Percentiles rank a stretch among this genome's conserved stretches.
These are phyloP conservation scores for Deinandra increscens DNA, from an alignment of 129 eudicot genomes.

Conservation along the genomic window DNA sequence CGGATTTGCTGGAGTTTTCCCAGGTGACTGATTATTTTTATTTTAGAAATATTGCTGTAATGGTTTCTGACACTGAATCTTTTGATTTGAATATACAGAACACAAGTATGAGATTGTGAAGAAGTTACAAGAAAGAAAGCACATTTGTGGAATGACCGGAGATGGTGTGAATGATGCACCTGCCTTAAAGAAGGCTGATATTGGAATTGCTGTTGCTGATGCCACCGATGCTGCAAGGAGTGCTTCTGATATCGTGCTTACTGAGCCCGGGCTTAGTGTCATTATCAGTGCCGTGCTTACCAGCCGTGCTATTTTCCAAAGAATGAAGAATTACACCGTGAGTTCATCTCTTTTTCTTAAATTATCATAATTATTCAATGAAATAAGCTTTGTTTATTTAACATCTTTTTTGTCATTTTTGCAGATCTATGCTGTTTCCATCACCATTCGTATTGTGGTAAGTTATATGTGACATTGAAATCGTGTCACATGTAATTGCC, in stretches of 20 bases:
- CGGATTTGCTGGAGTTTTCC: conserved; percentile 91
- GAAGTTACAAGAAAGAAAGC: conserved; percentile 85
- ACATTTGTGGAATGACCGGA: conserved; percentile 90
- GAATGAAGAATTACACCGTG: conserved; percentile 89
- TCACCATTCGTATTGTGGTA: conserved; percentile 99
- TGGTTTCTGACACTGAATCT: not conserved
- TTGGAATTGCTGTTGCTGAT: conserved; percentile 87
- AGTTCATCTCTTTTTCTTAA: conserved; percentile 14
- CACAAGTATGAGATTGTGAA: conserved; percentile 87
- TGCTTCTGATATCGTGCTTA: conserved; percentile 88
- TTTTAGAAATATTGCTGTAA: not conserved
- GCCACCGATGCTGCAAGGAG: conserved; percentile 92
- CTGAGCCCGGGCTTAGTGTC: conserved; percentile 86
- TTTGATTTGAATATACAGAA: conserved; percentile 40
- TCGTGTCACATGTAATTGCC: not conserved
- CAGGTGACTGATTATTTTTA: conserved; percentile 42
- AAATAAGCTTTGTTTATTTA: not conserved
- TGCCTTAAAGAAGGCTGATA: conserved; percentile 82
- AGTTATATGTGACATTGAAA: conserved; percentile 32
- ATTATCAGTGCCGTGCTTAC: conserved; percentile 88
- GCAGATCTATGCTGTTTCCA: conserved; percentile 96
- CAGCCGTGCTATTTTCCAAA: conserved; percentile 85
- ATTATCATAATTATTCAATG: too few relatives aligned
- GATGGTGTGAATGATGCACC: conserved; percentile 97
- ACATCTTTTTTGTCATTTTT: conserved; percentile 13